phyloP scores from a whole-genome alignment of 352 stramenopile species.

The Globisporangium paddicum region DNA sequence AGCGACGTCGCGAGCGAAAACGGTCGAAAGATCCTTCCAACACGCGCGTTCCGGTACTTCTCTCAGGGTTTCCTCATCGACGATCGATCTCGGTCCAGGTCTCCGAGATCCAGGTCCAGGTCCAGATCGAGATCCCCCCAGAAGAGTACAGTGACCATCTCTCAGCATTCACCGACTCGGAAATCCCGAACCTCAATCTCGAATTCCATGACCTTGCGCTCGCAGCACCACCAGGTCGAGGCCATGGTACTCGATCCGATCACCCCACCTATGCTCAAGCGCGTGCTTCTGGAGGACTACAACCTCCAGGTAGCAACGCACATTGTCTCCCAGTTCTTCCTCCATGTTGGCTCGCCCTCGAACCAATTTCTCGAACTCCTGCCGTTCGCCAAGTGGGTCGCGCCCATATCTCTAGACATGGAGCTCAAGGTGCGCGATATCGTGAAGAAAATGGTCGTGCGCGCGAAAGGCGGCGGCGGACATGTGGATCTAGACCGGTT shows the following conservation, averaged over 20 bases:
- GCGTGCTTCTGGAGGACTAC: conserved; percentile 23
- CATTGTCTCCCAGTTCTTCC: conserved; percentile 49
- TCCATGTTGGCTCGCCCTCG: conserved; percentile 34
- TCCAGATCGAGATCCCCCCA: conserved; percentile 3
- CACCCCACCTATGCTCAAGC: conserved; percentile 29
- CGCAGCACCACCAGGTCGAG: conserved; percentile 17
- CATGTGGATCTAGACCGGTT: conserved; percentile 50
- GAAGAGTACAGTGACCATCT: neutral
- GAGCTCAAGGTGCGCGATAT: conserved; percentile 27
- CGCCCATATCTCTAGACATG: conserved; percentile 28
- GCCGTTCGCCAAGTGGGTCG: conserved; percentile 36
- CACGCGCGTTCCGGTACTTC: conserved; percentile 24
- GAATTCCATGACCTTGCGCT: neutral
- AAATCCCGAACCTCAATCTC: neutral
- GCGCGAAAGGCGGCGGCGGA: conserved; percentile 39
- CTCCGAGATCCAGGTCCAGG: neutral
- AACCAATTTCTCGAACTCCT: conserved; percentile 42
- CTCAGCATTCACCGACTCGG: neutral
- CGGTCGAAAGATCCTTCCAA: conserved; percentile 19
- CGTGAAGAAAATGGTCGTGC: conserved; percentile 35
- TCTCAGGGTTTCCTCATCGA: conserved; percentile 4
- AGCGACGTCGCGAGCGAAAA: conserved; percentile 15
- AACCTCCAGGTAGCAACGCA: conserved; percentile 33
- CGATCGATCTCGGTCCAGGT: neutral
- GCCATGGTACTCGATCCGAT: conserved; percentile 25